Percentiles rank a stretch among this genome's conserved stretches.
Conservation (phyloP, 2,329 filamentous ascomycete species). For the Aspergillus brunneoviolaceus region DNA sequence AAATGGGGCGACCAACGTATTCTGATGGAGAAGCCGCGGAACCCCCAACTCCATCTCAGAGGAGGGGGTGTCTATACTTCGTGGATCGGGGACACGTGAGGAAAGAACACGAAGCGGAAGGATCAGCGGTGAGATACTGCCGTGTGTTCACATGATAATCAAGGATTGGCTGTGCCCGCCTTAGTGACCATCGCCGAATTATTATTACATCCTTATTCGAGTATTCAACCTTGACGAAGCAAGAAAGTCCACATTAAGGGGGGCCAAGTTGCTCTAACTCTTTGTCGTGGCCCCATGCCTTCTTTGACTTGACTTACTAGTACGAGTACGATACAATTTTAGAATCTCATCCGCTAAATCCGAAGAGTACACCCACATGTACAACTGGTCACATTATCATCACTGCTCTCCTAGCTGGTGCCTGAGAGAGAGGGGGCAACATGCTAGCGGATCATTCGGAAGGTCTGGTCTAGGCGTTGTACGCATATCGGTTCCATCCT, state of each 20-base stretch:
- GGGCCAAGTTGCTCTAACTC: background rate
- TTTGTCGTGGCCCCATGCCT: background rate
- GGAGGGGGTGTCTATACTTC: background rate
- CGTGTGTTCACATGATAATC: background rate
- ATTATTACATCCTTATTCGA: no score
- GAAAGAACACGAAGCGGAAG: background rate
- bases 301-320: background rate
- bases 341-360: background rate
- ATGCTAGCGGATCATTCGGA: constrained; percentile 1
- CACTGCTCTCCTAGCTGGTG: background rate
- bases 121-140: constrained; percentile 6
- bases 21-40: background rate
- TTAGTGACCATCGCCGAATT: background rate
- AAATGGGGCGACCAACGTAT: background rate
- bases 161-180: background rate
- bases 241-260: background rate
- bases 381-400: background rate
- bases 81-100: background rate
- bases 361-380: background rate
- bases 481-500: background rate
- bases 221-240: no score
- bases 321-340: background rate
- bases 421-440: background rate
- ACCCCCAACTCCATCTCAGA: background rate
- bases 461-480: background rate